Evolutionary conservation across 2,329 filamentous ascomycete genomes (phyloP), one percentile per base, ranked within the genome.

Genomic region (Aureobasidium mangrovei): DNA sequence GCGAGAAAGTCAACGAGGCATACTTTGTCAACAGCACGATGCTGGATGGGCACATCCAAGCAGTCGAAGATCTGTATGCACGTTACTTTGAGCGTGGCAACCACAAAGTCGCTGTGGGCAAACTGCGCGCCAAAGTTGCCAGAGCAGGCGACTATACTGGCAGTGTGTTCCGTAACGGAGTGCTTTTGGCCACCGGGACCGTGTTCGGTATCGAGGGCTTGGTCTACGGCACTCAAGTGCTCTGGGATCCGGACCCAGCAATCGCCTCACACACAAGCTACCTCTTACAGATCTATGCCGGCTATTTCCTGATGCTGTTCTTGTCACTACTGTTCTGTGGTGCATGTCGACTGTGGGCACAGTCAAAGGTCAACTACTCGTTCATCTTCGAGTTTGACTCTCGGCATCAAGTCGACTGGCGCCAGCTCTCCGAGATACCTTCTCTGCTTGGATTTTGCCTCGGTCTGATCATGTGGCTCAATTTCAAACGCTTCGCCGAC

Each of bases 51-150:
- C 82, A 95, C 60, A 85, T 98, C 55, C 80, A 82, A 49, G 80
- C 82, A 0, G 85, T 91, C 0, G 93, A 98, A 67, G 91, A 96
- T 69, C 76, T 98, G 0, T 98, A 97, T 65, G 86, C 91, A 0
- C 80, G 90, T 53, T 97, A 97, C 69, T 97, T 98, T 64, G 91
- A 96, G 71, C 82, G 84, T 44, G 91, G 91, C 3, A 95, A 95
- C 67, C 88, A 86, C 67, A 98, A 98, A 70, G 78, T 96, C 35
- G 93, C 93, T 0, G 84, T 85, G 2, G 85, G 86, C 26, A 96
- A 96, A 70, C 79, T 98, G 24, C 84, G 91, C 44, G 85, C 84
- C 56, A 81, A 88, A 59, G 78, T 77, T 10, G 65, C 80, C 69
- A 71, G 82, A 74, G 63, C 78, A 0, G 77, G 75, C 18, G 79